A percentile compares a stretch with the other conserved stretches of the same genome.
Evolutionary conservation across 345 rosid genomes (phyloP).

Genomic region (Lumnitzera littorea): DNA sequence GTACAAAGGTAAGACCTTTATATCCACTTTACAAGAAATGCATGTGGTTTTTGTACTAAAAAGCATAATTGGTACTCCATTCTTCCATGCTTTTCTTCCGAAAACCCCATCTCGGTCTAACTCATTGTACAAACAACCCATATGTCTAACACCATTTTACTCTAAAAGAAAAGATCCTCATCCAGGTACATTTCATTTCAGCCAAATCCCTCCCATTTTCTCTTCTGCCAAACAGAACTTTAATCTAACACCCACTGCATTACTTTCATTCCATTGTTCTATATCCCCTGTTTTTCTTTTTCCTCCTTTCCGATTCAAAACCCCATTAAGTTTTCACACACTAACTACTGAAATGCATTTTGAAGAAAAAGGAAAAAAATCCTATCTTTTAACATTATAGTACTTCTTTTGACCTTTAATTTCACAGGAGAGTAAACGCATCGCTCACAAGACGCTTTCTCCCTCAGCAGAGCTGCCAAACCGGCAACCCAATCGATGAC

Average conservation of each 20-base stretch:
- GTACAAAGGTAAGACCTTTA: conserved; percentile 14
- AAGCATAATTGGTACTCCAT: no score
- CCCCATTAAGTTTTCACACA: no score
- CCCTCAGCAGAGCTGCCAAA: conserved; percentile 19
- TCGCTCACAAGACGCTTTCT: conserved; percentile 23
- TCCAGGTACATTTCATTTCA: no score
- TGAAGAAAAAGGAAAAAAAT: no score
- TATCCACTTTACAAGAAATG: background rate
- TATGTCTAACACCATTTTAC: background rate
- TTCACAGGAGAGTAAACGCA: conserved; percentile 27
- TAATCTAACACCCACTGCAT: background rate
- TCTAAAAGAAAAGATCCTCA: background rate
- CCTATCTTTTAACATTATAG: no score
- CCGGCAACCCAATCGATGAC: conserved; percentile 51
- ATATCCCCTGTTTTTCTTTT: background rate
- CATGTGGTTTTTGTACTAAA: background rate
- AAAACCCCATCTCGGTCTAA: background rate
- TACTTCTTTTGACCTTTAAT: background rate
- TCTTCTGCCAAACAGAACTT: background rate
- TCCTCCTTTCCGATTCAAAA: background rate
- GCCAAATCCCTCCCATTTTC: no score
- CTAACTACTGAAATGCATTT: no score
- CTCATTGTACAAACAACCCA: background rate
- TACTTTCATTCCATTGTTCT: background rate
- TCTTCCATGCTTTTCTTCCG: background rate